Conservation (phyloP, 2,329 filamentous ascomycete genomes). For the Trichoderma polysporum region DNA sequence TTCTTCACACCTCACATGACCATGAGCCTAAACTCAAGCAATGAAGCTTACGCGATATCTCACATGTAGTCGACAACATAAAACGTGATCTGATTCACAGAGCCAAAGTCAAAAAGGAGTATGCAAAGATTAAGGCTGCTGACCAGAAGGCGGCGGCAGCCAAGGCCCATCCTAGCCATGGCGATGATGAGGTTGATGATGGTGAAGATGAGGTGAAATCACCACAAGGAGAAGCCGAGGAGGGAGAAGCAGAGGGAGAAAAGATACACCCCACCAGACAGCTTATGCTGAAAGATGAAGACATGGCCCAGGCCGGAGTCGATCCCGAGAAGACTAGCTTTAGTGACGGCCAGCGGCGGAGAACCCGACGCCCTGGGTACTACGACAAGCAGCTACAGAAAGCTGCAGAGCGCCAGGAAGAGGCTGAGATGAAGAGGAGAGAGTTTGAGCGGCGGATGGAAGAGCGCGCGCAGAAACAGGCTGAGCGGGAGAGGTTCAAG, state of each 20-base stretch:
- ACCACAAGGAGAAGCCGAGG: slow-evolving; percentile 23
- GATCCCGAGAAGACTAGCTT: slow-evolving; percentile 19
- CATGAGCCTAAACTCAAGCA: background rate
- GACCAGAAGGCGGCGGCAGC: slow-evolving; percentile 34
- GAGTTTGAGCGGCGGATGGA: slow-evolving; percentile 52
- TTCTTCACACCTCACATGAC: background rate
- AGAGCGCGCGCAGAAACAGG: slow-evolving; percentile 64
- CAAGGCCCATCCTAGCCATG: slow-evolving; percentile 24
- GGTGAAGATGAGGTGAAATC: slow-evolving; percentile 21
- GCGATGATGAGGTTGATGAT: background rate
- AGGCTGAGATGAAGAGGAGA: slow-evolving; percentile 43
- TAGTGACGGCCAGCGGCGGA: slow-evolving; percentile 36
- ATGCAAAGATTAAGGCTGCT: slow-evolving; percentile 75
- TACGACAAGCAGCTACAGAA: slow-evolving; percentile 64
- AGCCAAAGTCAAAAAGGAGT: slow-evolving; percentile 89
- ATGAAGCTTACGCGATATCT: slow-evolving; percentile 24
- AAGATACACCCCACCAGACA: slow-evolving; percentile 40
- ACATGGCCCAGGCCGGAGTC: slow-evolving; percentile 35
- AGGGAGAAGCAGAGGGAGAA: slow-evolving; percentile 27
- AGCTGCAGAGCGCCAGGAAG: slow-evolving; percentile 43
- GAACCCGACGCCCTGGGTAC: slow-evolving; percentile 50
- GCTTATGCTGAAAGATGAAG: slow-evolving; percentile 42
- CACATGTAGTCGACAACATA: slow-evolving; percentile 71
- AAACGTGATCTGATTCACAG: slow-evolving; percentile 87
- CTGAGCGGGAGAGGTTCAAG: slow-evolving; percentile 63